Percentiles rank a stretch among this genome's conserved stretches.
Evolutionary conservation across 179 eudicot species (phyloP).

Genomic region (Dionaea muscipula): DNA sequence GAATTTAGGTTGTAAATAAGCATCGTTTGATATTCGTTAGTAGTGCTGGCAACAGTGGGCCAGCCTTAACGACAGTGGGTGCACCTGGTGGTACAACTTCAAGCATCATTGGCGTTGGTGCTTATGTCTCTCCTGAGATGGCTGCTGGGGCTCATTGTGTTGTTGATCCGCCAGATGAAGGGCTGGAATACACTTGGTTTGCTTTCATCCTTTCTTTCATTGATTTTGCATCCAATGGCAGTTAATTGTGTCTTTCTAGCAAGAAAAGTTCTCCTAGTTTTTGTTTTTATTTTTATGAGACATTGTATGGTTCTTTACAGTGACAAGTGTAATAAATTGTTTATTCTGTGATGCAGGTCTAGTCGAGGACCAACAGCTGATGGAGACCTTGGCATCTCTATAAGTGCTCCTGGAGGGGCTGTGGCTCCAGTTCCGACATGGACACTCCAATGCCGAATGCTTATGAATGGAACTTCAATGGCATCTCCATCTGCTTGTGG

Average conservation of each 20-base stretch:
- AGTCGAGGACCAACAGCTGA: slow-evolving; percentile 98
- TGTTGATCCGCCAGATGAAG: slow-evolving; percentile 83
- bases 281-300: not conserved
- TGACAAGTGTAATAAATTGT: no score
- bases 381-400: slow-evolving; percentile 84
- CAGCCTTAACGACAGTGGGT: slow-evolving; percentile 92
- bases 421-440: slow-evolving; percentile 99
- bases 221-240: not conserved
- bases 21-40: slow-evolving; percentile 72
- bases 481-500: slow-evolving; percentile 98
- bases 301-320: no score
- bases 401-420: slow-evolving; percentile 99
- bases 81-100: slow-evolving; percentile 98
- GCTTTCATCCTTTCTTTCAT: slow-evolving; percentile 7
- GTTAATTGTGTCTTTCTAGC: not conserved
- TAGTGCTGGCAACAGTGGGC: slow-evolving; percentile 97
- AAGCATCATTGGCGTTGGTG: slow-evolving; percentile 95
- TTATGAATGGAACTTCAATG: slow-evolving; percentile 99
- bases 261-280: not conserved
- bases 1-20: slow-evolving; percentile 71
- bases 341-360: slow-evolving; percentile 79
- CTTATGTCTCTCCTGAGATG: slow-evolving; percentile 98
- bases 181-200: slow-evolving; percentile 95
- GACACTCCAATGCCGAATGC: slow-evolving; percentile 93
- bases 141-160: slow-evolving; percentile 92